Conservation (phyloP, 352 stramenopile species). For the Bremia lactucae region DNA sequence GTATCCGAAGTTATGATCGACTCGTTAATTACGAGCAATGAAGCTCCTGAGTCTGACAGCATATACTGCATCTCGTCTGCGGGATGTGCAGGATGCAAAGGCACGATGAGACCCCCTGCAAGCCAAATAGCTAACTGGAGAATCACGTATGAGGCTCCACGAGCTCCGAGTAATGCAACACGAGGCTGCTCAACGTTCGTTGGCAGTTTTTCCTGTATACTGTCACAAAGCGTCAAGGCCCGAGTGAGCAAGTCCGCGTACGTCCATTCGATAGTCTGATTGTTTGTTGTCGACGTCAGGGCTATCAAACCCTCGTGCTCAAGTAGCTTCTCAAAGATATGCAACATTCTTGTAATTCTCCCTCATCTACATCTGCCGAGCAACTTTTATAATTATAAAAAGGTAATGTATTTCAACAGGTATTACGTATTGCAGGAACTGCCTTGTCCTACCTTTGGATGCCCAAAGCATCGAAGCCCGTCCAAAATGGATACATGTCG, state of each 20-base stretch:
- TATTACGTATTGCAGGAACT: no score
- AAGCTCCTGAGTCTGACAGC: slow-evolving; percentile 38
- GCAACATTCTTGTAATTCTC: no score
- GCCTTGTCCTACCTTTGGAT: no score
- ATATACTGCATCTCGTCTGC: slow-evolving; percentile 66
- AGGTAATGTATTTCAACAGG: no score
- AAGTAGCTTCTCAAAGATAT: slow-evolving; percentile 23
- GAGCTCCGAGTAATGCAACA: slow-evolving; percentile 32
- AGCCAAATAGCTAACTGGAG: slow-evolving; percentile 77
- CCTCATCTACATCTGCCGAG: no score
- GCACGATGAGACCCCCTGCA: slow-evolving; percentile 49
- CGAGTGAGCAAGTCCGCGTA: slow-evolving; percentile 32
- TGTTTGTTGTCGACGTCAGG: slow-evolving; percentile 3
- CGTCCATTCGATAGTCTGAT: slow-evolving; percentile 22
- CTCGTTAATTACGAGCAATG: slow-evolving; percentile 38
- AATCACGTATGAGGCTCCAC: slow-evolving; percentile 41
- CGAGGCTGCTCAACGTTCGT: slow-evolving; percentile 16
- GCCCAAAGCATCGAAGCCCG: no score
- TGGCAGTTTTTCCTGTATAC: slow-evolving; percentile 11
- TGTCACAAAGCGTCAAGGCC: slow-evolving; percentile 23
- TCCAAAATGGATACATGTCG: no score
- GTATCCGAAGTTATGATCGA: slow-evolving; percentile 17
- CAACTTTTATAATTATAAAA: no score
- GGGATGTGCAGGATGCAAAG: slow-evolving; percentile 46
- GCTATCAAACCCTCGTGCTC: slow-evolving; percentile 15